Percentiles rank a stretch among this genome's conserved stretches.
phyloP scores from a whole-genome alignment of 148 eudicot species.

The Fagopyrum homotropicum region DNA sequence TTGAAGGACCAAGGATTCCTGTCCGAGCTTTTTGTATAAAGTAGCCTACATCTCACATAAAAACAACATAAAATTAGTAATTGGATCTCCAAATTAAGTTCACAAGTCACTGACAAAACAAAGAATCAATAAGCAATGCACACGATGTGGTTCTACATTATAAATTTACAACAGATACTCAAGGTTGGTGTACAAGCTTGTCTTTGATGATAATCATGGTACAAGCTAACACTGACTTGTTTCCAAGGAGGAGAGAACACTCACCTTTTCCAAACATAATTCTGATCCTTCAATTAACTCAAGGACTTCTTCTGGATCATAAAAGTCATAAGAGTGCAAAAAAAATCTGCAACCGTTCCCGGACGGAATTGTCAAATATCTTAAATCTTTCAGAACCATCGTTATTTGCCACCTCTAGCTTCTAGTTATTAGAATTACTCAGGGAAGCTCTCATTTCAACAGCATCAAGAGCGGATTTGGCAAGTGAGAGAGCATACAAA shows the following conservation, averaged over 20 bases:
- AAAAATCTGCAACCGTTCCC: constrained; percentile 85
- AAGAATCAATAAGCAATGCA: not conserved
- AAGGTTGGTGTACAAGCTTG: not conserved
- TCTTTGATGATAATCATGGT: not conserved
- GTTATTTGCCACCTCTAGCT: constrained; percentile 19
- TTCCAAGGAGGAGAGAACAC: not conserved
- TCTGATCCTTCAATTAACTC: constrained; percentile 84
- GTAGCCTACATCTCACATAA: constrained; percentile 56
- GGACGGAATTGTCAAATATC: constrained; percentile 46
- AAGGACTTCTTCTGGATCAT: constrained; percentile 91
- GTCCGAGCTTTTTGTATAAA: constrained; percentile 85
- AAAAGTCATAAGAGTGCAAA: constrained; percentile 74
- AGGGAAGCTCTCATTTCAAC: constrained; percentile 29
- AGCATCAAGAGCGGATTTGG: constrained; percentile 68
- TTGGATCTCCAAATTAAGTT: not conserved
- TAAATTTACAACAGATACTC: not conserved
- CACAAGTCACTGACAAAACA: not conserved
- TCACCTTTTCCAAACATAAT: constrained; percentile 93
- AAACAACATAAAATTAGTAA: not conserved
- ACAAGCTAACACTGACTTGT: not conserved
- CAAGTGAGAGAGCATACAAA: constrained; percentile 81
- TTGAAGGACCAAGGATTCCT: constrained; percentile 87
- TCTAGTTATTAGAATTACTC: constrained; percentile 23
- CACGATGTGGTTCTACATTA: not conserved
- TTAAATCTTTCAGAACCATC: constrained; percentile 25